Evolutionary conservation across 1,284 basidiomycete genomes (phyloP).

Genomic region (Laetiporus sulphureus): DNA sequence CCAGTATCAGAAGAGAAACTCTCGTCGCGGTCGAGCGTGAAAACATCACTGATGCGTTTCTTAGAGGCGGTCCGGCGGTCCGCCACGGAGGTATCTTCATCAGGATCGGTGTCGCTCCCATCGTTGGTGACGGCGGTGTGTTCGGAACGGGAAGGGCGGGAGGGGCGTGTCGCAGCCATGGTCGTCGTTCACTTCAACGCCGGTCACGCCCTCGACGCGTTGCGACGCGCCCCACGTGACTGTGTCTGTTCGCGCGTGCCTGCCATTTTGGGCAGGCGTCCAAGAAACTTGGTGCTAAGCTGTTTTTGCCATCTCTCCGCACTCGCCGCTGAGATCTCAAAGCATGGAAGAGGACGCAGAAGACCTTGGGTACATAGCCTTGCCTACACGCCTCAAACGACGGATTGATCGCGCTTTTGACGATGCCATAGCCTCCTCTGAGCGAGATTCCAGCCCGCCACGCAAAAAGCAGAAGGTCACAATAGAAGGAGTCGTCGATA

Average conservation of each 20-base stretch:
- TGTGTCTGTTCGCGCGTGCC: too few relatives aligned
- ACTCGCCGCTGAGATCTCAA: too few relatives aligned
- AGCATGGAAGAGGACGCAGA: too few relatives aligned
- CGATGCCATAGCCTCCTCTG: slow-evolving; percentile 6
- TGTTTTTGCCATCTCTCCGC: too few relatives aligned
- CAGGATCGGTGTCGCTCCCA: slow-evolving; percentile 24
- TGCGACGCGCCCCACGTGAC: slow-evolving; percentile 19
- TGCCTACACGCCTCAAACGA: slow-evolving; percentile 14
- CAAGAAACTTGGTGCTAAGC: too few relatives aligned
- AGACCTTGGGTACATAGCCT: slow-evolving; percentile 17
- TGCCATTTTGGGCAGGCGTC: too few relatives aligned
- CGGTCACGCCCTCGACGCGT: slow-evolving; percentile 14
- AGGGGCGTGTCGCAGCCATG: slow-evolving; percentile 16
- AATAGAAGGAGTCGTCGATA: too few relatives aligned
- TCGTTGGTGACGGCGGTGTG: slow-evolving; percentile 15
- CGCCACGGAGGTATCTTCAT: slow-evolving; percentile 19
- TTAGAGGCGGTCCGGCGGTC: slow-evolving; percentile 25
- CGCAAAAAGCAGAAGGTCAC: too few relatives aligned
- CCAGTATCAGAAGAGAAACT: slow-evolving; percentile 42
- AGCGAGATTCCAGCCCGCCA: too few relatives aligned
- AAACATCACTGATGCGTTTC: slow-evolving; percentile 59
- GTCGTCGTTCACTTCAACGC: slow-evolving; percentile 17
- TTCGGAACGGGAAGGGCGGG: slow-evolving; percentile 19
- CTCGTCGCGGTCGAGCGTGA: slow-evolving; percentile 39
- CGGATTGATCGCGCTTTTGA: slow-evolving; percentile 25